A percentile compares a stretch with the other conserved stretches of the same genome.
These are phyloP conservation scores for Amaranthus cruentus DNA, from an alignment of 148 eudicot species.

Conservation along the genomic window DNA sequence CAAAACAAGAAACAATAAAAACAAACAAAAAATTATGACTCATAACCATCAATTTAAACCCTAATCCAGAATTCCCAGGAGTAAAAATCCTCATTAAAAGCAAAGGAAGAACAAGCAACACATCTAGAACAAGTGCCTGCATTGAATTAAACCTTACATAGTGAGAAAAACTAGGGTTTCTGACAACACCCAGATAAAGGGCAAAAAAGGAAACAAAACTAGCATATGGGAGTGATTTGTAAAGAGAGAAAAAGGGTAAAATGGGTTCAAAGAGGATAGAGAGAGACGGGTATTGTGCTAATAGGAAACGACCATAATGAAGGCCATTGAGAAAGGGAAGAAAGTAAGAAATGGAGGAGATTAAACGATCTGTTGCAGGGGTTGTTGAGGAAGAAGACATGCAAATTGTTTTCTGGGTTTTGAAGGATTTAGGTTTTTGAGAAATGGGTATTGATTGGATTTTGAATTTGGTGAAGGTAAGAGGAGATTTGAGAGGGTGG, in stretches of 20 bases:
- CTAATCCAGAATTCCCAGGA: slow-evolving; percentile 61
- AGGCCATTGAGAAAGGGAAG: slow-evolving; percentile 84
- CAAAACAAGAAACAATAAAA: slow-evolving; percentile 50
- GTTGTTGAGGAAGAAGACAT: slow-evolving; percentile 40
- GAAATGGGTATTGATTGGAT: neutral
- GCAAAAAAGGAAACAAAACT: slow-evolving; percentile 70
- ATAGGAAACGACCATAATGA: slow-evolving; percentile 74
- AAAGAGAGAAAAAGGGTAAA: slow-evolving; percentile 52
- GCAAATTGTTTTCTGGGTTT: slow-evolving; percentile 2
- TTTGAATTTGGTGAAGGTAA: slow-evolving; percentile 6
- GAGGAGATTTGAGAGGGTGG: slow-evolving; percentile 34
- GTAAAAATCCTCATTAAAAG: slow-evolving; percentile 49
- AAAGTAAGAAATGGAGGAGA: slow-evolving; percentile 67
- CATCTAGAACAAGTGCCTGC: slow-evolving; percentile 83
- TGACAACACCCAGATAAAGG: slow-evolving; percentile 60
- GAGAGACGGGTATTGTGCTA: slow-evolving; percentile 56
- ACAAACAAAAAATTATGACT: slow-evolving; percentile 53
- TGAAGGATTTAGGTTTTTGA: slow-evolving; percentile 9
- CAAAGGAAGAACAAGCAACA: slow-evolving; percentile 59
- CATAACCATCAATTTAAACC: slow-evolving; percentile 55
- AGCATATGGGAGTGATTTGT: slow-evolving; percentile 65
- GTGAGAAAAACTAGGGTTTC: slow-evolving; percentile 49
- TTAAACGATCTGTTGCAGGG: slow-evolving; percentile 68
- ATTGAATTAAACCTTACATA: slow-evolving; percentile 73
- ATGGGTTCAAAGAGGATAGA: slow-evolving; percentile 49